Percentiles rank a stretch among this genome's conserved stretches.
Evolutionary conservation across 768 basidiomycete genomes (phyloP).

Genomic region (Terana coerulea): DNA sequence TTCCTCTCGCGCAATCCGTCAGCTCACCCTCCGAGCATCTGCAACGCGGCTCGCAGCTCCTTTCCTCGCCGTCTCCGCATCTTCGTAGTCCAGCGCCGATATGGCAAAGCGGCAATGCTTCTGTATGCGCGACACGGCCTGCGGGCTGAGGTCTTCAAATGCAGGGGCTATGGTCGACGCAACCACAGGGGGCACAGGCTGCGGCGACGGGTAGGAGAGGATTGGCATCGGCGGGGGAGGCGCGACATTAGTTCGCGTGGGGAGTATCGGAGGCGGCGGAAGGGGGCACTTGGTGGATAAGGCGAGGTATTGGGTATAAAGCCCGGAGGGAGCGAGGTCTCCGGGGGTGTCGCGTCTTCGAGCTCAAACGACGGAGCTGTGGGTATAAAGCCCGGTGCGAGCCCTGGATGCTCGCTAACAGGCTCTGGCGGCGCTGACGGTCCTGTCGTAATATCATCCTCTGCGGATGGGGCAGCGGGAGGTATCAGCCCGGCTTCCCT

Average conservation of each 20-base stretch:
- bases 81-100: constrained; percentile 94
- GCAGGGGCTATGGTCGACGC: constrained; percentile 16
- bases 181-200: constrained; percentile 6
- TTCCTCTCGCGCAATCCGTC: too few relatives aligned
- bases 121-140: constrained; percentile 70
- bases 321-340: constrained; percentile 23
- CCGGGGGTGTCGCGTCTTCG: too few relatives aligned
- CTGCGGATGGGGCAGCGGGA: constrained; percentile 17
- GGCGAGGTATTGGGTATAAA: constrained; percentile 21
- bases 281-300: constrained; percentile 16
- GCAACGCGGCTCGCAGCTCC: constrained; percentile 77
- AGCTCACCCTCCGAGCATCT: constrained; percentile 56
- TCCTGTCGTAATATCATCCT: constrained; percentile 16
- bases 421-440: constrained; percentile 14
- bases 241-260: not conserved
- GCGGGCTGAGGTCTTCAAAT: constrained; percentile 54
- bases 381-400: too few relatives aligned
- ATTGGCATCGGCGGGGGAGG: constrained; percentile 9
- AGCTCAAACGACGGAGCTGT: too few relatives aligned
- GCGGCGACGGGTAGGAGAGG: constrained; percentile 14
- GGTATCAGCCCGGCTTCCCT: constrained; percentile 21
- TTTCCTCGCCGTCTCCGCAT: constrained; percentile 79
- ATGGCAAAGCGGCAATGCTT: constrained; percentile 93
- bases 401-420: too few relatives aligned
- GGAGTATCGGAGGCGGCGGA: constrained; percentile 8